A percentile compares a stretch with the other conserved stretches of the same genome.
These are phyloP conservation scores for Quercus aquifolioides DNA, from an alignment of 306 rosid genomes.

Conservation along the genomic window DNA sequence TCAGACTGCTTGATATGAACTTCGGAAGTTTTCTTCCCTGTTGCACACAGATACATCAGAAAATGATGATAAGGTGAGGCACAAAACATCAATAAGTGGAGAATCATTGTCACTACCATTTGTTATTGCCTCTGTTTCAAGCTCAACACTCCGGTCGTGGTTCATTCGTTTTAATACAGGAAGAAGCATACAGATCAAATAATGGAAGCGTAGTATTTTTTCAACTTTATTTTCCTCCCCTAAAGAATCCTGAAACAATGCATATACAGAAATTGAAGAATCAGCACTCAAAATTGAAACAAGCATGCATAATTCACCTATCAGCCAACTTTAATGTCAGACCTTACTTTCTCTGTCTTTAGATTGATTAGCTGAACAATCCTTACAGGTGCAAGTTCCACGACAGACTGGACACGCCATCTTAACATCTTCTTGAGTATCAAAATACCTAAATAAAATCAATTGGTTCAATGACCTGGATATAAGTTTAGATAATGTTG, in stretches of 20 bases:
- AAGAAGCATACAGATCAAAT: constrained; percentile 84
- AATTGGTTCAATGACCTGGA: neutral
- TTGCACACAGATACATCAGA: constrained; percentile 12
- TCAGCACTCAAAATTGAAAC: constrained; percentile 27
- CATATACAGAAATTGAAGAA: constrained; percentile 21
- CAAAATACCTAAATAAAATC: constrained; percentile 58
- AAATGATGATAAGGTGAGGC: constrained; percentile 14
- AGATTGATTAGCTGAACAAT: constrained; percentile 64
- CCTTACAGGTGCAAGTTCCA: constrained; percentile 83
- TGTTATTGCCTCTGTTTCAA: constrained; percentile 66
- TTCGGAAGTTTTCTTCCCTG: constrained; percentile 69
- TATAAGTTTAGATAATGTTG: neutral
- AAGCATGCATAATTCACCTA: constrained; percentile 19
- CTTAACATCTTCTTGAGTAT: constrained; percentile 78
- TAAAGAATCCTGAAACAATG: constrained; percentile 59
- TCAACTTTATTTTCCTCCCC: constrained; percentile 57
- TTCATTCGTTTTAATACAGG: constrained; percentile 79
- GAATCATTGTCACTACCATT: constrained; percentile 47
- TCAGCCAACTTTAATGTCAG: constrained; percentile 55
- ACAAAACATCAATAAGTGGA: constrained; percentile 10
- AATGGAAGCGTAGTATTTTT: constrained; percentile 72
- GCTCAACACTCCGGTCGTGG: constrained; percentile 55
- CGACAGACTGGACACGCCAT: constrained; percentile 94
- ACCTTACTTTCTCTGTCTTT: constrained; percentile 92
- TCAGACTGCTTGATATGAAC: constrained; percentile 69